These are phyloP conservation scores for Metschnikowia shivogae DNA, from an alignment of 805 yeast genomes.

Conservation along the genomic window DNA sequence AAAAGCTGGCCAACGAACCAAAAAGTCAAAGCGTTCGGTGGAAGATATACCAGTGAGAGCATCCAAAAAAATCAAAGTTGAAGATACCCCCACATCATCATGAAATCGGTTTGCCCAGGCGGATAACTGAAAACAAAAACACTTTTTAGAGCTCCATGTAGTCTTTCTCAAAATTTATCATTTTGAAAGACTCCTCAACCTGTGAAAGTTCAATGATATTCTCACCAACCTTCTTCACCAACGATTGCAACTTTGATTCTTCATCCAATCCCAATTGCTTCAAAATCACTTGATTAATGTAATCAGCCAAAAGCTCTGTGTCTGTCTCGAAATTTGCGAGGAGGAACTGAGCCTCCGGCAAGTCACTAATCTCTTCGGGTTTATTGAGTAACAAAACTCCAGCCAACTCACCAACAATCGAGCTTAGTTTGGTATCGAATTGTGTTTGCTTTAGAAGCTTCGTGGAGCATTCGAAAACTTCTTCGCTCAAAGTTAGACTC, in stretches of 20 bases:
- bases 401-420: slow-evolving; percentile 9
- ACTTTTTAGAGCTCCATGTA: slow-evolving; percentile 19
- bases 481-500: slow-evolving; percentile 18
- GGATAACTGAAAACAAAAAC: neutral
- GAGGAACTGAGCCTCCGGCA: slow-evolving; percentile 12
- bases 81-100: neutral
- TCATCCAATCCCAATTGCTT: slow-evolving; percentile 25
- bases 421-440: neutral
- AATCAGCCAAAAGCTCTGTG: slow-evolving; percentile 19
- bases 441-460: neutral
- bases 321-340: slow-evolving; percentile 23
- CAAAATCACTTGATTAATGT: slow-evolving; percentile 19
- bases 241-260: slow-evolving; percentile 29
- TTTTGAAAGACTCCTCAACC: slow-evolving; percentile 32
- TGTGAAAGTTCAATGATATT: slow-evolving; percentile 28
- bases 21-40: neutral
- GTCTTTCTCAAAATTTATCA: slow-evolving; percentile 37
- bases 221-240: slow-evolving; percentile 26
- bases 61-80: neutral
- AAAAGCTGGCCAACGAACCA: neutral
- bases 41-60: neutral
- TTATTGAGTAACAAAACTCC: slow-evolving; percentile 9
- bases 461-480: neutral
- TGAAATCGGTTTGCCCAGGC: neutral
- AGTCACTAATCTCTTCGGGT: slow-evolving; percentile 6